Base-by-base conservation (phyloP, 73 alveolate species). In the Stentor roeselii region DNA sequence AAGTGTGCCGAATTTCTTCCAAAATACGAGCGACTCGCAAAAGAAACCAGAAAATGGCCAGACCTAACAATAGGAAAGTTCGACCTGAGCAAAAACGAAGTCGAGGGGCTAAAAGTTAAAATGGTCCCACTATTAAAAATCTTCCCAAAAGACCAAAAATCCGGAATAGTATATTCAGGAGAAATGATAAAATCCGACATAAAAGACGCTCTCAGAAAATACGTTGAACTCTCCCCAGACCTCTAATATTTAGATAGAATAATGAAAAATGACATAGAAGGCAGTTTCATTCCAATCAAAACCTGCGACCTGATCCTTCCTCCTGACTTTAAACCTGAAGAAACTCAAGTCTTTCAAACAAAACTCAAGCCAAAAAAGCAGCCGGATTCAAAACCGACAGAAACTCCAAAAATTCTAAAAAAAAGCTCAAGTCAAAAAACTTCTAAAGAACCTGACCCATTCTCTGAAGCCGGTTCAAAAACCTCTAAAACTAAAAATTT, bases 1-100 rank as follows among this genome's bases (percentile, higher is more conserved):
- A 96, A 95, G 89, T 95, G 99, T 90, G 92, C 88, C 75, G 88
- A 92, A 74, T 88, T 94, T 76, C 93, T 87, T 27, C 98, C 98
- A 36, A 90, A 85, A 78, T 94, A 88, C 86, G 91, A 90, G 42
- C 92, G 92, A 59, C 88, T 94, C 39, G 99, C 97, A 59, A 60
- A 78, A 27, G 91, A 89, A 37, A 60, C 91, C 75, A 93, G 89
- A 88, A 91, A 84, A 36, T 89, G 87, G 21, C 76, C 78, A 41
- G 86, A 84, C 59, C 80, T 93, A 60, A 75, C 84, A 76, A 78
- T 92, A 31, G 95, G 94, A 39, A 90, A 92, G 78, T 80, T 93
- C 74, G 96, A 93, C 83, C 87, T 93, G 1, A 84, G 95, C n/a
- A 88, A 85, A 60, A 93, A 93, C 82, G 97, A 93, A 50, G 93